phyloP scores from a whole-genome alignment of 257 asterid genomes.

The Nicotiana attenuata region DNA sequence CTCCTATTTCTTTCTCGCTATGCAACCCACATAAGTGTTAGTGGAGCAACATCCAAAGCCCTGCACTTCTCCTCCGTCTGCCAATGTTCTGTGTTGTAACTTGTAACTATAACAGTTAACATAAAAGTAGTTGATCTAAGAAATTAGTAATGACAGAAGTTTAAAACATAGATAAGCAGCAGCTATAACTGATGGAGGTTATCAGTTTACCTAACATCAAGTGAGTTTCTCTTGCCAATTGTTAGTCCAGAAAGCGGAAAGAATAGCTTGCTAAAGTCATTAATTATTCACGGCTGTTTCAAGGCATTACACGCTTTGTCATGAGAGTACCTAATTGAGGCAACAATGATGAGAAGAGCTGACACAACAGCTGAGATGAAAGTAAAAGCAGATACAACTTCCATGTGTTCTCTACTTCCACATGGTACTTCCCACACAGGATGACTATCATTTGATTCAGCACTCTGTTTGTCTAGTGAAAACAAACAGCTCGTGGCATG shows the following conservation, averaged over 20 bases:
- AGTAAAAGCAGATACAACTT: conserved; percentile 49
- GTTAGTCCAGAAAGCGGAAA: neutral
- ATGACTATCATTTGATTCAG: conserved; percentile 11
- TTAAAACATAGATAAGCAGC: neutral
- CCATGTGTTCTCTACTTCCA: conserved; percentile 54
- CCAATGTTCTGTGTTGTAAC: no score
- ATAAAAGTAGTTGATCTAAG: neutral
- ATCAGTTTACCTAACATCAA: neutral
- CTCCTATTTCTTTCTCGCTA: no score
- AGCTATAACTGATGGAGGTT: neutral
- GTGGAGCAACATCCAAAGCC: no score
- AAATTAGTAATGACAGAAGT: neutral
- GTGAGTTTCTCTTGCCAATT: neutral
- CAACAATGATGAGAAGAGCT: conserved; percentile 42
- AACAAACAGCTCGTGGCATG: conserved; percentile 27
- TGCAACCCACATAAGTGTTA: no score
- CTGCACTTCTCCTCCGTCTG: no score
- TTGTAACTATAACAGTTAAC: neutral
- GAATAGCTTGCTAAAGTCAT: neutral
- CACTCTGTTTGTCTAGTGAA: conserved; percentile 15
- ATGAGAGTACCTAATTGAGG: conserved; percentile 35
- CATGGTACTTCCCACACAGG: conserved; percentile 69
- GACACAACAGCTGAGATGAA: conserved; percentile 45
- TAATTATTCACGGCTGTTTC: conserved; percentile 18
- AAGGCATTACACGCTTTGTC: conserved; percentile 5